Base-by-base conservation (phyloP, 768 basidiomycete species). In the Boletus rex-veris region DNA sequence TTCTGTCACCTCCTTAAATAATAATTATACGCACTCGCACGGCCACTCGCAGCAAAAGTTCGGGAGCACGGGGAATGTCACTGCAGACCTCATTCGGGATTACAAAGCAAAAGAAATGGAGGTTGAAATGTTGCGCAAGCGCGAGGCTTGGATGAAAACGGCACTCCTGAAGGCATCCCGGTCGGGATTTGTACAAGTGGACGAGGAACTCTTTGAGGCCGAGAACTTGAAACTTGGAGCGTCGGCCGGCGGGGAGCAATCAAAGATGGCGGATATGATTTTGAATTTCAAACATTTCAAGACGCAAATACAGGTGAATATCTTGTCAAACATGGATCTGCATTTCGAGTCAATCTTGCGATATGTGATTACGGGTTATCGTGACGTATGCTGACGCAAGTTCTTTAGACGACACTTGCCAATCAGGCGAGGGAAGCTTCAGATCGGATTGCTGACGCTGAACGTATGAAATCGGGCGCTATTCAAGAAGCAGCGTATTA, bases 401-500 rank as follows among this genome's bases (percentile, higher is more conserved):
- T 33, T 55, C 26, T 43, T 30, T 64, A 93, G 90, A 81, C 82
- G n/a, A 76, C 79, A 35, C 76, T 94, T 64, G 77, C 80, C 14
- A 85, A 84, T 48, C 92, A 96, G 69, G 88, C 90, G 1, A 83
- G 79, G 42, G 78, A 79, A 48, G 82, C 86, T 3, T 92, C 93
- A 3, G 86, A 90, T 40, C 85, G 84, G 38, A 70, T 97, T 10
- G 77, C 82, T 4, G 89, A 92, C 48, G 88, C 90, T 0, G 92
- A 95, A 58, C 82, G 88, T 47, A 72, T 84, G 58, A 86, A 88
- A 57, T 69, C 78, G 7, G 85, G 82, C 40, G 97, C 97, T 1
- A 73, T 90, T 8, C 92, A 98, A 70, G 97, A 99, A 71, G 90
- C 95, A 3, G 92, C 94, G 1, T 98, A 89, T 74, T 97, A 94